Evolutionary conservation across 768 basidiomycete genomes (phyloP), one percentile per base, ranked within the genome.

Genomic region (Hypsizygus marmoreus): DNA sequence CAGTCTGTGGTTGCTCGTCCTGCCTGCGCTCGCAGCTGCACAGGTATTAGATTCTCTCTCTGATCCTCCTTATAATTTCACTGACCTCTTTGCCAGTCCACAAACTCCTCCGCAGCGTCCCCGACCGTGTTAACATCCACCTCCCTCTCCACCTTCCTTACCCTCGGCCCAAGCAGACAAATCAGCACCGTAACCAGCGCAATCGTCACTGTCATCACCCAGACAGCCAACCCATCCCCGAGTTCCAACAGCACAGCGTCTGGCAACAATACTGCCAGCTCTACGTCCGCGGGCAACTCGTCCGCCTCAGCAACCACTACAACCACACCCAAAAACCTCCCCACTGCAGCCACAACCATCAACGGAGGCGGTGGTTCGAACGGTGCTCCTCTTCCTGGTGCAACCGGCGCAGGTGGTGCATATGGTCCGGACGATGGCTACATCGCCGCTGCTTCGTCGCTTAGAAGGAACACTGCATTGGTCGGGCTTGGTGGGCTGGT

Each of bases 341-440:
- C 86, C 6, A 87, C 86, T 8, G 86, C 86, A 1, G 66, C 84
- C 3, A 65, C 81, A 17, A 60, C 66, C 43, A 65, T 84, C 23
- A 62, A 73, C 22, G 84, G 77, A 26, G 86, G 84, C 9, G 83
- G 73, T 24, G 69, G 77, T 11, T 45, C 66, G 3, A 55, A 66
- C 22, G 80, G 79, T 19, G 86, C 86, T 2, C 86, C 86, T 8
- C 63, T 68, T 34, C 87, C 86, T 19, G 86, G 86, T 16, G 64
- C 70, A 37, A 51, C 68, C 14, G 74, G 65, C 32, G 38, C 61
- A 4, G 65, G 79, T 20, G 83, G 83, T 24, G 64, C 75, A 26
- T 84, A 74, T 49, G 87, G 87, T n/a, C 87, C 87, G 36, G 72
- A 74, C 36, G 86, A 90, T 56, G 63, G 71, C 41, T 88, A 82